Base-by-base conservation (phyloP, 2,329 filamentous ascomycete genomes). In the Hortaea werneckii region DNA sequence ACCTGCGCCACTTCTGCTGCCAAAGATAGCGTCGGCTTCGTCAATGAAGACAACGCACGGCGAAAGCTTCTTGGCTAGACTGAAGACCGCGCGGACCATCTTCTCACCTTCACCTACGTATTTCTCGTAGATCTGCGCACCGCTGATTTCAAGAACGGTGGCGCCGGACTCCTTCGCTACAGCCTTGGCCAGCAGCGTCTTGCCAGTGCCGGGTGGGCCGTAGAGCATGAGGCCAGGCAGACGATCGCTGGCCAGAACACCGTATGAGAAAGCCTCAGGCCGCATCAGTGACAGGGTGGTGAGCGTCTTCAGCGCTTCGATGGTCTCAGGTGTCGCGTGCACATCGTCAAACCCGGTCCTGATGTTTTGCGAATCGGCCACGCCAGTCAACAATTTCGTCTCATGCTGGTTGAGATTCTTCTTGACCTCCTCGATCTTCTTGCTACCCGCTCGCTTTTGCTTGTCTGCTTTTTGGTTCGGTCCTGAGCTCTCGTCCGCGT, bases 41-140 rank as follows among this genome's bases (percentile, higher is more conserved):
- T 98, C 92, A 51, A 98, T 87, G 68, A 98, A 96, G 42, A 98
- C 86, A 11, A 98, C 83, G 59, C 89, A 89, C 0, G 92, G 92
- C 1, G 85, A 83, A 6, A 95, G 77, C 65, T 95, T 95, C 67
- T 87, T 87, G 4, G 92, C 92, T 0, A 96, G 74, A 0, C 80
- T 84, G 67, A 98, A 98, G 37, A 96, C 82, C 0, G 90, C 90
- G 43, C 84, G 83, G 44, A 96, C 85, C 61, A 94, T 94, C 74
- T 96, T 96, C 69, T 98, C 92, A 49, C 86, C 86, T 64, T 96
- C 88, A 20, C 92, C 92, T 3, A 96, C 87, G 65, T 87, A 96
- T 78, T 94, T 96, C 63, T 95, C 87, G 65, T 95, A 94, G 56
- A 98, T 85, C 54, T 87, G 87, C 1, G 87, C 88, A 2, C 87